These are phyloP conservation scores for Butyriboletus appendiculatus DNA, from an alignment of 1,284 basidiomycete genomes.

Conservation along the genomic window DNA sequence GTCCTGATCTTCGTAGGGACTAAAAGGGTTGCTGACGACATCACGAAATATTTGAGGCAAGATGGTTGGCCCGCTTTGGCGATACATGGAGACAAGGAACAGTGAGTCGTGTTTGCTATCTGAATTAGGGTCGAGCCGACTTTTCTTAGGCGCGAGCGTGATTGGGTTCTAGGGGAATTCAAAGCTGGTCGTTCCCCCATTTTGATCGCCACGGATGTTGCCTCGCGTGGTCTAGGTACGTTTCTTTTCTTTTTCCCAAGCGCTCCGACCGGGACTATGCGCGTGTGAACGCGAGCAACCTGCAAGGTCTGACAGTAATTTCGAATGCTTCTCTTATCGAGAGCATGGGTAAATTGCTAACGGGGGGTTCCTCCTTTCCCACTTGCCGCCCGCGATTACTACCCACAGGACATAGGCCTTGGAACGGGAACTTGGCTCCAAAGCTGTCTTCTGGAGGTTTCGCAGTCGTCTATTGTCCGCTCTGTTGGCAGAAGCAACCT, in stretches of 20 bases:
- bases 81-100: conserved; percentile 98
- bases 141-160: conserved; percentile 86
- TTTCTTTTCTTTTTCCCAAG: conserved; percentile 45
- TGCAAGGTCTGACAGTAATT: conserved; percentile 32
- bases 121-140: conserved; percentile 18
- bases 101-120: conserved; percentile 53
- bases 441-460: conserved; percentile 23
- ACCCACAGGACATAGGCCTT: conserved; percentile 30
- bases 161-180: conserved; percentile 99
- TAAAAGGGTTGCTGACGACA: conserved; percentile 97
- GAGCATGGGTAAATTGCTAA: conserved; percentile 30
- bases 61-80: conserved; percentile 99
- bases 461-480: conserved; percentile 25
- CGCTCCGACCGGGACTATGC: conserved; percentile 30
- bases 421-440: conserved; percentile 21
- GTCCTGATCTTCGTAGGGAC: conserved; percentile 99
- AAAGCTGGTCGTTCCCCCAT: conserved; percentile 97
- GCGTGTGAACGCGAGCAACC: conserved; percentile 32
- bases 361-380: conserved; percentile 12
- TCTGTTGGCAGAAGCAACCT: conserved; percentile 20
- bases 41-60: conserved; percentile 95
- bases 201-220: conserved; percentile 97
- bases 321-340: conserved; percentile 24
- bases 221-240: conserved; percentile 99
- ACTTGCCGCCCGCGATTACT: conserved; percentile 29